These are phyloP conservation scores for Cunninghamia lanceolata DNA, from an alignment of 75 land plant genomes.

Conservation along the genomic window DNA sequence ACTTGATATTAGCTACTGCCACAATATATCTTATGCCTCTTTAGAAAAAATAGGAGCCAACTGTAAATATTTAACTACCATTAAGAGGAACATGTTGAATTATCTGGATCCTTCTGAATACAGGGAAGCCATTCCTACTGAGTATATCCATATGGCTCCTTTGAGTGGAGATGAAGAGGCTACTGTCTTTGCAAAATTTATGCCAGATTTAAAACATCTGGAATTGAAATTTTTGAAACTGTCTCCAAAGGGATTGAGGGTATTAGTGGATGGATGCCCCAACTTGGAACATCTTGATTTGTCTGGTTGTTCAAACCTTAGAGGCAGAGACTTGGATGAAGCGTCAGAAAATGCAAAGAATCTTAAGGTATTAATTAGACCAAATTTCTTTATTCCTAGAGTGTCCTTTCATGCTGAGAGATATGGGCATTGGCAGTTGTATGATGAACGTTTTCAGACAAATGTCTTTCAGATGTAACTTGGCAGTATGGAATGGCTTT, in stretches of 20 bases:
- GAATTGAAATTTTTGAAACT: conserved; percentile 47
- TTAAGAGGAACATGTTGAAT: conserved; percentile 65
- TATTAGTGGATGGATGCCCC: conserved; percentile 38
- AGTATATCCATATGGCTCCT: conserved; percentile 47
- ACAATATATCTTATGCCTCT: conserved; percentile 54
- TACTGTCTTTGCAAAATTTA: conserved; percentile 35
- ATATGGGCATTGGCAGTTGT: conserved; percentile 71
- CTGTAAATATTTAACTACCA: conserved; percentile 43
- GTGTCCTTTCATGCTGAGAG: conserved; percentile 36
- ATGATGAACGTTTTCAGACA: conserved; percentile 58
- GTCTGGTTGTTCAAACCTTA: conserved; percentile 51
- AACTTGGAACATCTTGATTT: conserved; percentile 48
- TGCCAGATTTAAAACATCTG: conserved; percentile 62
- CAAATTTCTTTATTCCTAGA: conserved; percentile 37
- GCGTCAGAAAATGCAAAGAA: conserved; percentile 23
- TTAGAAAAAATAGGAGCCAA: conserved; percentile 45
- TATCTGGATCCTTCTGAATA: conserved; percentile 63
- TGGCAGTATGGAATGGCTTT: not conserved
- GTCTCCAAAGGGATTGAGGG: conserved; percentile 31
- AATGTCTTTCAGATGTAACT: conserved; percentile 37
- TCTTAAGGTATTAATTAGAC: conserved; percentile 33
- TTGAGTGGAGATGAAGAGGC: conserved; percentile 70
- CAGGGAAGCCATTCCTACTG: conserved; percentile 44
- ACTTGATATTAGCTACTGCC: conserved; percentile 72
- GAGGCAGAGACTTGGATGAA: conserved; percentile 32